These are phyloP conservation scores for Bipolaris oryzae DNA, from an alignment of 2,329 filamentous ascomycete species.

Conservation along the genomic window DNA sequence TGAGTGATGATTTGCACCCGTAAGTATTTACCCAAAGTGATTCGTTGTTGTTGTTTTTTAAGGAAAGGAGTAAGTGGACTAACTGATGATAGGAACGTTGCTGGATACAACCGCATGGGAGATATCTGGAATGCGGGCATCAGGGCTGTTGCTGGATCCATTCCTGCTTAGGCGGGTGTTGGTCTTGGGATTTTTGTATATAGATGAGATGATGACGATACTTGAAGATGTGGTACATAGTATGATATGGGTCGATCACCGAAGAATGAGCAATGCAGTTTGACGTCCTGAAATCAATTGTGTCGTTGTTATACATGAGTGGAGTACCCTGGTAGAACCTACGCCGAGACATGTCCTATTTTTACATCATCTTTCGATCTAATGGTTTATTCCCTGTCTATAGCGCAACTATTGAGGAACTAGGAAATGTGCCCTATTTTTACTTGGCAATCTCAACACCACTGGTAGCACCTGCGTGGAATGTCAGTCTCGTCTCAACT, in stretches of 20 bases:
- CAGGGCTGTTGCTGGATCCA: neutral
- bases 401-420: neutral
- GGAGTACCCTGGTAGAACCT: too few species aligned
- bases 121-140: constrained; percentile 33
- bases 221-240: too few species aligned
- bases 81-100: constrained; percentile 22
- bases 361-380: too few species aligned
- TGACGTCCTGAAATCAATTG: too few species aligned
- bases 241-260: too few species aligned
- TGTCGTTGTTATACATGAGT: too few species aligned
- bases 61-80: neutral
- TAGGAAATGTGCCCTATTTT: neutral
- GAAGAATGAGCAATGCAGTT: too few species aligned
- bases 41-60: neutral
- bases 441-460: constrained; percentile 54
- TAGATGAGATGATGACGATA: too few species aligned
- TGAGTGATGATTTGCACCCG: constrained; percentile 39
- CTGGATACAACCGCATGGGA: constrained; percentile 41
- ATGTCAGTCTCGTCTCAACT: neutral
- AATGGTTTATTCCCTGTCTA: neutral
- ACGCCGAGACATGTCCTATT: too few species aligned
- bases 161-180: neutral
- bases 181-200: too few species aligned
- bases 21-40: constrained; percentile 17
- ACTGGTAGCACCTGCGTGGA: constrained; percentile 67